Evolutionary conservation across 352 stramenopile species (phyloP).

Genomic region (Globisporangium camurandrum): DNA sequence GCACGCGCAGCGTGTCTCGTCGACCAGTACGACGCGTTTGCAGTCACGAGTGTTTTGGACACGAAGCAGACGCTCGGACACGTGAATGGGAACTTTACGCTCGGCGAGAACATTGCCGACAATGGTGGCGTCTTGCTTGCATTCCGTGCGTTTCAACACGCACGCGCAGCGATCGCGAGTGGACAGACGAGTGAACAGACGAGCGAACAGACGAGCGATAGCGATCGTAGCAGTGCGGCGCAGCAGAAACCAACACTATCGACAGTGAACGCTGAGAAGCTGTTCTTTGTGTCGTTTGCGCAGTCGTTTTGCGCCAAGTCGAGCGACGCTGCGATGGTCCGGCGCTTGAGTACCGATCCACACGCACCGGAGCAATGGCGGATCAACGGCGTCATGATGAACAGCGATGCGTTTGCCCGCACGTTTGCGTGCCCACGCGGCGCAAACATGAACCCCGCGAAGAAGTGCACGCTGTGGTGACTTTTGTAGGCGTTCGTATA

Average conservation of each 20-base stretch:
- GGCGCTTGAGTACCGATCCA: constrained; percentile 44
- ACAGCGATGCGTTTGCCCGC: constrained; percentile 57
- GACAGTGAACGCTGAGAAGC: constrained; percentile 28
- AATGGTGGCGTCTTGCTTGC: constrained; percentile 73
- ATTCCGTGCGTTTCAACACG: constrained; percentile 48
- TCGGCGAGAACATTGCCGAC: constrained; percentile 82
- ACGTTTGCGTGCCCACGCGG: constrained; percentile 47
- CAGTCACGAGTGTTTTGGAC: constrained; percentile 32
- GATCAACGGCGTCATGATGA: constrained; percentile 74
- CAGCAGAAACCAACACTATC: too few relatives aligned
- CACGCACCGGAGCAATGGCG: constrained; percentile 67
- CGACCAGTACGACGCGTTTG: constrained; percentile 50
- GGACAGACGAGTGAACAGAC: not conserved
- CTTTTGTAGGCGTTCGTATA: too few relatives aligned
- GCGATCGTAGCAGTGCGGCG: not conserved
- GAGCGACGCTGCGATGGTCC: constrained; percentile 44
- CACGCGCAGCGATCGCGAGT: constrained; percentile 7
- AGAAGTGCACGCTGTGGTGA: constrained; percentile 77
- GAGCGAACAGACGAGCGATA: not conserved
- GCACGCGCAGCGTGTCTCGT: constrained; percentile 51
- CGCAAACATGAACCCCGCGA: constrained; percentile 58
- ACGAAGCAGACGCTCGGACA: constrained; percentile 37
- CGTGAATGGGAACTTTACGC: constrained; percentile 73
- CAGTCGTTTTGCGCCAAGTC: constrained; percentile 64
- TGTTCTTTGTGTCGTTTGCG: constrained; percentile 78